Conservation (phyloP, 1,284 basidiomycete species). For the Exsudoporus floridanus region DNA sequence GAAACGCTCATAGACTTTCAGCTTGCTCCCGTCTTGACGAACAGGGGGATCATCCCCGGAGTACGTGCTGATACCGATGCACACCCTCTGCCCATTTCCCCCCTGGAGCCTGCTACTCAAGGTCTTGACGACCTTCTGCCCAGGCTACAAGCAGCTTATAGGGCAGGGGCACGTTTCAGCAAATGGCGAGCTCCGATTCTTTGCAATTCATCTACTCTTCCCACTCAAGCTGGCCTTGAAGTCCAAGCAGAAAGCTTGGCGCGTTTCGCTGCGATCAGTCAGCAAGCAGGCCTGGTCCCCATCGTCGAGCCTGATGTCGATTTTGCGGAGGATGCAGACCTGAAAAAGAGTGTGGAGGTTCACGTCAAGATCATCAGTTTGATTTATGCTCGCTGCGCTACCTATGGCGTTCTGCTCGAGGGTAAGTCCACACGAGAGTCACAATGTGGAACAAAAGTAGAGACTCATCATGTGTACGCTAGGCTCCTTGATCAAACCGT, state of each 20-base stretch:
- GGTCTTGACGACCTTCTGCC: constrained; percentile 49
- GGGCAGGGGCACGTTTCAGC: constrained; percentile 49
- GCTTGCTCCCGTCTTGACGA: constrained; percentile 42
- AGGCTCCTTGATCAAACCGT: constrained; percentile 54
- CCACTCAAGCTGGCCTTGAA: constrained; percentile 42
- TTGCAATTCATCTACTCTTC: constrained; percentile 41
- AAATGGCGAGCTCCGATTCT: constrained; percentile 53
- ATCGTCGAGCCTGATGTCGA: constrained; percentile 56
- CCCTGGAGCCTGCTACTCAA: constrained; percentile 48
- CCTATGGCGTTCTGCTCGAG: constrained; percentile 51
- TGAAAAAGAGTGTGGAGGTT: constrained; percentile 47
- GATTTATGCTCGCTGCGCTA: constrained; percentile 47
- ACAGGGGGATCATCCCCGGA: constrained; percentile 49
- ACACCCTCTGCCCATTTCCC: constrained; percentile 45
- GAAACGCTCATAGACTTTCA: constrained; percentile 51
- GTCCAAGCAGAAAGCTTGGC: constrained; percentile 46
- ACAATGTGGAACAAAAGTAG: background rate
- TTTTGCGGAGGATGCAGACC: constrained; percentile 47
- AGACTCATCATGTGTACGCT: background rate
- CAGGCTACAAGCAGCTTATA: constrained; percentile 43
- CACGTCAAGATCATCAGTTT: constrained; percentile 45
- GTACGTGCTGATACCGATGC: constrained; percentile 53
- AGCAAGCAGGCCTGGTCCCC: constrained; percentile 50
- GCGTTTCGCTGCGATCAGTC: constrained; percentile 47
- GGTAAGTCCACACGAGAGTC: constrained; percentile 30